phyloP scores from a whole-genome alignment of 148 eudicot genomes.

The Salicornia ramosissima region DNA sequence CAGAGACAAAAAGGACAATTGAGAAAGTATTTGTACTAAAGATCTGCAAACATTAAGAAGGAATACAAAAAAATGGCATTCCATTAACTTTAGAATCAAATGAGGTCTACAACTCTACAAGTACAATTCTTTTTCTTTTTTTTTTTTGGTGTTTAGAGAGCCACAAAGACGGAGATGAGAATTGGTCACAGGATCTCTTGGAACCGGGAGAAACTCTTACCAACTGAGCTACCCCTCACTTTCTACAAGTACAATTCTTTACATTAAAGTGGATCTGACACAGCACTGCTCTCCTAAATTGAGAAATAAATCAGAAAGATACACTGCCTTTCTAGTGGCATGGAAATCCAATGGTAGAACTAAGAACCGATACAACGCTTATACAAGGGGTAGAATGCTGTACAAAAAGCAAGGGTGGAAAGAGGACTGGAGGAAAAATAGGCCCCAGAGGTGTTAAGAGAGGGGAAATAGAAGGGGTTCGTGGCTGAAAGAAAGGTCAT shows the following conservation, averaged over 20 bases:
- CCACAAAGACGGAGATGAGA: too few relatives aligned
- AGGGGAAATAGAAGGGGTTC: not conserved
- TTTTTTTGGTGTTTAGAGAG: too few relatives aligned
- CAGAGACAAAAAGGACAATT: not conserved
- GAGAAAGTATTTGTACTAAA: not conserved
- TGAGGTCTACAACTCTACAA: slow-evolving; percentile 32
- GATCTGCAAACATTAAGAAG: not conserved
- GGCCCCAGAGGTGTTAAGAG: too few relatives aligned
- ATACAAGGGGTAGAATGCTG: slow-evolving; percentile 16
- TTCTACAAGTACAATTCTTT: slow-evolving; percentile 23
- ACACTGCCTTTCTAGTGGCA: slow-evolving; percentile 29
- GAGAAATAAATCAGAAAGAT: slow-evolving; percentile 14
- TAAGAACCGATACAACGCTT: slow-evolving; percentile 10
- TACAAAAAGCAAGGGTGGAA: slow-evolving; percentile 21
- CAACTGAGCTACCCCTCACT: too few relatives aligned
- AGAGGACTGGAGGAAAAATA: not conserved
- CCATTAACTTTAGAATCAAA: slow-evolving; percentile 15
- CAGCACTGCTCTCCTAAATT: slow-evolving; percentile 13
- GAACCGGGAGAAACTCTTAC: too few relatives aligned
- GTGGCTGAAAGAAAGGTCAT: not conserved
- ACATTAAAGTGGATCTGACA: slow-evolving; percentile 26
- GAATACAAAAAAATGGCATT: slow-evolving; percentile 19
- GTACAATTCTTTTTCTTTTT: slow-evolving; percentile 21
- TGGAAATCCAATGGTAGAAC: slow-evolving; percentile 3
- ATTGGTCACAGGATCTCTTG: too few relatives aligned